Evolutionary conservation across 768 basidiomycete species (phyloP).

Genomic region (Zangia roseola): DNA sequence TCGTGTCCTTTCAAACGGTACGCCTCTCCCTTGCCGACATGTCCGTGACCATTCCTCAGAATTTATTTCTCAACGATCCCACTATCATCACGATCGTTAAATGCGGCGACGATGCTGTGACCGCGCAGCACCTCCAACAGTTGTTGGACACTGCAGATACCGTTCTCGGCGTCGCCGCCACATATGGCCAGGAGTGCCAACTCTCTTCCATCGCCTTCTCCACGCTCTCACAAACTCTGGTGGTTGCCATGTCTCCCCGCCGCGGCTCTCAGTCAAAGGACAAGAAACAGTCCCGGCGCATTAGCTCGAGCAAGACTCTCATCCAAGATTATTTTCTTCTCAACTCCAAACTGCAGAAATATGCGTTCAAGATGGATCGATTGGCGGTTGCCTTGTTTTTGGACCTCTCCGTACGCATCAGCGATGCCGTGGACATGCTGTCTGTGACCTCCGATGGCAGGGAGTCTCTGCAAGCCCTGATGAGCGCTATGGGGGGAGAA

Average conservation of each 20-base stretch:
- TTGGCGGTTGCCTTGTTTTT: slow-evolving; percentile 38
- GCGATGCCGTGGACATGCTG: slow-evolving; percentile 40
- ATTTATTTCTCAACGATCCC: slow-evolving; percentile 31
- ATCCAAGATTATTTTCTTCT: slow-evolving; percentile 36
- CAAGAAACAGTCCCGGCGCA: not conserved
- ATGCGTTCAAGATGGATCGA: slow-evolving; percentile 48
- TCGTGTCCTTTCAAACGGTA: not conserved
- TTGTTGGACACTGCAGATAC: slow-evolving; percentile 30
- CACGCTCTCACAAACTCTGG: slow-evolving; percentile 33
- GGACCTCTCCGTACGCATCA: slow-evolving; percentile 38
- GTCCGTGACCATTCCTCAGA: slow-evolving; percentile 30
- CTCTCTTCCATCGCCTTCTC: slow-evolving; percentile 42
- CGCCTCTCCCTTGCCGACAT: slow-evolving; percentile 5
- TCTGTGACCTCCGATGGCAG: slow-evolving; percentile 31
- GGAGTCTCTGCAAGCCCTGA: slow-evolving; percentile 34
- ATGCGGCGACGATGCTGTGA: slow-evolving; percentile 28
- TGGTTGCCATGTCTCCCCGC: slow-evolving; percentile 31
- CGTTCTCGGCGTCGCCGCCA: slow-evolving; percentile 43
- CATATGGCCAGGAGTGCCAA: slow-evolving; percentile 35
- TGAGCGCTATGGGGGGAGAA: slow-evolving; percentile 40
- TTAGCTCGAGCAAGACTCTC: slow-evolving; percentile 15
- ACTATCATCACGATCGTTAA: slow-evolving; percentile 29
- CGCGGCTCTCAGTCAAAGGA: slow-evolving; percentile 4
- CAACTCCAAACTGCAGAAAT: slow-evolving; percentile 29
- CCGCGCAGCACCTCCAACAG: slow-evolving; percentile 17